These are phyloP conservation scores for Bullera alba DNA, from an alignment of 768 basidiomycete genomes.

Conservation along the genomic window DNA sequence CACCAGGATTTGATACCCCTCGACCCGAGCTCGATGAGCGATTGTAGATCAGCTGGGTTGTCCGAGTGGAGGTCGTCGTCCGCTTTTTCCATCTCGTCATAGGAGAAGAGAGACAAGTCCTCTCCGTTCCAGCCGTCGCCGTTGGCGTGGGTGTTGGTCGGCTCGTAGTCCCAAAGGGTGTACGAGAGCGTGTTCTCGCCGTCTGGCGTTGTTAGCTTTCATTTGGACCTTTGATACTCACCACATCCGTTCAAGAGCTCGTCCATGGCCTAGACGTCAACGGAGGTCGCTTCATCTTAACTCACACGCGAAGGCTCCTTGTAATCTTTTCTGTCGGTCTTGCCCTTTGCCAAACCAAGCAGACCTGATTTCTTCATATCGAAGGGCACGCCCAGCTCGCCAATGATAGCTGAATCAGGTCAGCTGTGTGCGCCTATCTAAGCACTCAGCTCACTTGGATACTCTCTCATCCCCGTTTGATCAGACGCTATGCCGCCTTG, in stretches of 20 bases:
- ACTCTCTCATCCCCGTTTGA: conserved; percentile 9
- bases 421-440: background rate
- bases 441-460: conserved; percentile 23
- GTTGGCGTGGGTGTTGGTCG: conserved; percentile 62
- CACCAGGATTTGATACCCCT: conserved; percentile 78
- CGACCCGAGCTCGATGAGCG: conserved; percentile 53
- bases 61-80: conserved; percentile 20
- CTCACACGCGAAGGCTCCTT: conserved; percentile 27
- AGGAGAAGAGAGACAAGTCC: conserved; percentile 40
- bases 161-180: conserved; percentile 83
- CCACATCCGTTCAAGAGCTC: conserved; percentile 51
- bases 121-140: conserved; percentile 71
- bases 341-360: conserved; percentile 47
- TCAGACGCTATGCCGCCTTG: conserved; percentile 15
- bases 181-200: conserved; percentile 68
- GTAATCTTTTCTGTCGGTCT: conserved; percentile 23
- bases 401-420: conserved; percentile 45
- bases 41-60: conserved; percentile 18
- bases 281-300: conserved; percentile 3
- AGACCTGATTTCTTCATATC: conserved; percentile 81
- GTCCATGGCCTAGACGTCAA: conserved; percentile 30
- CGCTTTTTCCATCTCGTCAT: conserved; percentile 23
- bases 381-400: conserved; percentile 65
- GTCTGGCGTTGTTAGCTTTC: conserved; percentile 65
- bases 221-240: conserved; percentile 54